Percentiles rank a stretch among this genome's conserved stretches.
These are phyloP conservation scores for Syzygium aromaticum DNA, from an alignment of 345 rosid species.

Conservation along the genomic window DNA sequence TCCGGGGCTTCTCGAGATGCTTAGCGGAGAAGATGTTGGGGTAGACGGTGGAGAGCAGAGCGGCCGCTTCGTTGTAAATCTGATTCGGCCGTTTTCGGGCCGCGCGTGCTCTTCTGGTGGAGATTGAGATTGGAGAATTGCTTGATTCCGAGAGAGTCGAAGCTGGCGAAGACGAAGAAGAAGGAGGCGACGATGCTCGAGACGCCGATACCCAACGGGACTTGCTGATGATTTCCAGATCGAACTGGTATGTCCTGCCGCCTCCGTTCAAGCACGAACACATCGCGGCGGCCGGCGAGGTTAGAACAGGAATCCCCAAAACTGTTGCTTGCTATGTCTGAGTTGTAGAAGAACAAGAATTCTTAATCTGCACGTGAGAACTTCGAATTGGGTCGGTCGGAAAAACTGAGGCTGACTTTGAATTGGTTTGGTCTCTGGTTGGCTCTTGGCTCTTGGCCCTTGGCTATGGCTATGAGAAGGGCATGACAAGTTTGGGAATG, in stretches of 20 bases:
- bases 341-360: background rate
- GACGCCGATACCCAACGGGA: conserved; percentile 29
- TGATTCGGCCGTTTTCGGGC: conserved; percentile 87
- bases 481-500: background rate
- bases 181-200: conserved; percentile 34
- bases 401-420: background rate
- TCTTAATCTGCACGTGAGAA: background rate
- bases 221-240: conserved; percentile 63
- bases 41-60: conserved; percentile 76
- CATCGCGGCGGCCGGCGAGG: conserved; percentile 19
- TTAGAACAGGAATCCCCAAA: background rate
- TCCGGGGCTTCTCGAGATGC: conserved; percentile 25
- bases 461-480: background rate
- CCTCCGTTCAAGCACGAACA: conserved; percentile 73
- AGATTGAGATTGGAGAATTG: conserved; percentile 64
- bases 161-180: conserved; percentile 54
- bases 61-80: conserved; percentile 90
- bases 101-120: conserved; percentile 72
- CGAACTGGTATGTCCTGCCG: conserved; percentile 62
- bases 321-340: background rate
- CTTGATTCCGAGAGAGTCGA: conserved; percentile 83
- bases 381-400: background rate
- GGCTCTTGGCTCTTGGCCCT: background rate
- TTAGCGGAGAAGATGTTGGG: conserved; percentile 64
- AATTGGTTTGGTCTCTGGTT: background rate